A percentile compares a stretch with the other conserved stretches of the same genome.
phyloP scores from a whole-genome alignment of 345 rosid genomes.

The Brassica juncea region DNA sequence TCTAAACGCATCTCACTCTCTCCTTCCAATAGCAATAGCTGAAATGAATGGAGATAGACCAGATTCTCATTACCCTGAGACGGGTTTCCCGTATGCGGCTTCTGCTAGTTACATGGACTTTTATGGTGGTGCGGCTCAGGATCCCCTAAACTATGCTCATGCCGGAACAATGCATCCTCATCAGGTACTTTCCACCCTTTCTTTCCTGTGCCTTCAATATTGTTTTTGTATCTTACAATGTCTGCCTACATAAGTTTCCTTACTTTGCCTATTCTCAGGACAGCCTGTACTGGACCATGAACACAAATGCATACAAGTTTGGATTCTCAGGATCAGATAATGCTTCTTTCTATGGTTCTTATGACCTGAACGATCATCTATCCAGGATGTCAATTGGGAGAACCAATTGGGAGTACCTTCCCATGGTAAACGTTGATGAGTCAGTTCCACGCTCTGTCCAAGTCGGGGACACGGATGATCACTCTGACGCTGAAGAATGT shows the following conservation, averaged over 20 bases:
- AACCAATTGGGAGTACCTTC: slow-evolving; percentile 39
- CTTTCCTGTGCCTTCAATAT: not conserved
- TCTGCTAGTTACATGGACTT: slow-evolving; percentile 27
- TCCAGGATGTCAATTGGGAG: slow-evolving; percentile 40
- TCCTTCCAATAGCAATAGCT: slow-evolving; percentile 1
- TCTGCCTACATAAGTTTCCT: not conserved
- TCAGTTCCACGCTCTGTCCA: slow-evolving; percentile 33
- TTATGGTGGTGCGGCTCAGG: slow-evolving; percentile 34
- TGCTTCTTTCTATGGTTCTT: slow-evolving; percentile 37
- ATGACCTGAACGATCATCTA: slow-evolving; percentile 39
- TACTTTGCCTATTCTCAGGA: slow-evolving; percentile 34
- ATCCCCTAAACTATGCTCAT: slow-evolving; percentile 31
- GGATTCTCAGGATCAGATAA: slow-evolving; percentile 40
- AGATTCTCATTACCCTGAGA: slow-evolving; percentile 28
- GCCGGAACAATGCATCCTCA: slow-evolving; percentile 35
- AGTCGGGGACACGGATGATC: slow-evolving; percentile 32
- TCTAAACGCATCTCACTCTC: slow-evolving; percentile 5
- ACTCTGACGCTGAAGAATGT: slow-evolving; percentile 40
- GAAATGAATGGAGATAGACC: slow-evolving; percentile 40
- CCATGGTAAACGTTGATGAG: slow-evolving; percentile 20
- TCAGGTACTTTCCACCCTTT: slow-evolving; percentile 12
- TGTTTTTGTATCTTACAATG: not conserved
- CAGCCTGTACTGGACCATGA: slow-evolving; percentile 39
- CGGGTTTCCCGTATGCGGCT: slow-evolving; percentile 39
- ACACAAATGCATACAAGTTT: slow-evolving; percentile 43